A percentile compares a stretch with the other conserved stretches of the same genome.
These are phyloP conservation scores for Colletotrichum musicola DNA, from an alignment of 2,329 filamentous ascomycete species.

Conservation along the genomic window DNA sequence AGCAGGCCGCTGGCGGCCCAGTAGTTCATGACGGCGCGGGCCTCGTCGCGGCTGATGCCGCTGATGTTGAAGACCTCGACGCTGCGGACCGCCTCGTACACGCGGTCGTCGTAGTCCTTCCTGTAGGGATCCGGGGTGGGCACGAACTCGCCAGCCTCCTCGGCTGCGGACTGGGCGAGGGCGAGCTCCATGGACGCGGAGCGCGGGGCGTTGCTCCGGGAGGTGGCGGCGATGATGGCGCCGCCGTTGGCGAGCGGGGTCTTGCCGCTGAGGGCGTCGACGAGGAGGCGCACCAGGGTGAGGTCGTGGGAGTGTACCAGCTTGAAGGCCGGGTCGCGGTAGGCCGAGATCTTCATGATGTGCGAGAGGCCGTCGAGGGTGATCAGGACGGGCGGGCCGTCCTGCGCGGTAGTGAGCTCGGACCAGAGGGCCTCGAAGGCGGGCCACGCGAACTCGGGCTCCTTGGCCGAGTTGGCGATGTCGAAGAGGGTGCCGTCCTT, in stretches of 20 bases:
- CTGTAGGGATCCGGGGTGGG: constrained; percentile 65
- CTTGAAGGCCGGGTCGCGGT: constrained; percentile 78
- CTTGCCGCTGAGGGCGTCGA: constrained; percentile 76
- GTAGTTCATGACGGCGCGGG: constrained; percentile 88
- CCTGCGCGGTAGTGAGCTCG: constrained; percentile 72
- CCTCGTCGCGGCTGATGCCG: constrained; percentile 80
- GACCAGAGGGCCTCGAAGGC: constrained; percentile 85
- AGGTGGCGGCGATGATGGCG: constrained; percentile 80
- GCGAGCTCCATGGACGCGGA: constrained; percentile 77
- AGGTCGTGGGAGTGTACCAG: constrained; percentile 90
- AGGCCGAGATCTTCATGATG: constrained; percentile 83
- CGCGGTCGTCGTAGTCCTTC: constrained; percentile 68
- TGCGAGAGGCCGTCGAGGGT: constrained; percentile 83
- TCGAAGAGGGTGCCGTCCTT: constrained; percentile 74
- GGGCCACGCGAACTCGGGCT: constrained; percentile 82
- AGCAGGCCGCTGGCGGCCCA: constrained; percentile 89
- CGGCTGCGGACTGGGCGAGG: constrained; percentile 68
- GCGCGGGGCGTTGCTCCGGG: constrained; percentile 75
- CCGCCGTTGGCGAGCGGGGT: constrained; percentile 77
- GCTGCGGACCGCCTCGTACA: constrained; percentile 65
- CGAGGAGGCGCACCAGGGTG: constrained; percentile 79
- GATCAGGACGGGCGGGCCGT: constrained; percentile 74
- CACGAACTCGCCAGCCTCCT: constrained; percentile 51
- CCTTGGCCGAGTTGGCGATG: constrained; percentile 78
- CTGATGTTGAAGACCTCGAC: constrained; percentile 69